These are phyloP conservation scores for Excoecaria cochinchinensis DNA, from an alignment of 345 rosid species.

Conservation along the genomic window DNA sequence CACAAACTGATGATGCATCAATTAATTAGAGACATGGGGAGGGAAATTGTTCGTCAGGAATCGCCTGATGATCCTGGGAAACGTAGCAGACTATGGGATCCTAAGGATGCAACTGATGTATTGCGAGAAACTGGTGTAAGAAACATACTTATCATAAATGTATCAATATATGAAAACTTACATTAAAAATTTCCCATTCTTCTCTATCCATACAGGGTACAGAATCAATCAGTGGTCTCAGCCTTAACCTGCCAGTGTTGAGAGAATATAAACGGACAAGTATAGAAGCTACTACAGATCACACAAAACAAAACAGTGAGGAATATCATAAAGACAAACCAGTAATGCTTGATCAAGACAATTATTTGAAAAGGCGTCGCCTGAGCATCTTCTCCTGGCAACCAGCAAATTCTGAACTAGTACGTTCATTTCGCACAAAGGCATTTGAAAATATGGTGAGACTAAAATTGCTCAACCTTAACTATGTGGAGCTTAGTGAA, in stretches of 20 bases:
- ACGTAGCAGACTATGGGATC: conserved; percentile 18
- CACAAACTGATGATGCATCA: conserved; percentile 19
- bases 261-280: conserved; percentile 7
- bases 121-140: conserved; percentile 11
- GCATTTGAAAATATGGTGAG: conserved; percentile 13
- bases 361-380: conserved; percentile 3
- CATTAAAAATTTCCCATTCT: background rate
- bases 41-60: conserved; percentile 19
- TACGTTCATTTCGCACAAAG: conserved; percentile 2
- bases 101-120: conserved; percentile 9
- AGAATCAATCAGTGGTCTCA: conserved; percentile 11
- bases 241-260: background rate
- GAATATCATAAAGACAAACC: background rate
- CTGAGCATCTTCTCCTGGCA: background rate
- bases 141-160: background rate
- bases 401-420: background rate
- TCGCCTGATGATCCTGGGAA: conserved; percentile 21
- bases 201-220: conserved; percentile 1
- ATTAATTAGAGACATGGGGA: conserved; percentile 23
- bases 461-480: conserved; percentile 14
- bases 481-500: background rate
- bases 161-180: background rate
- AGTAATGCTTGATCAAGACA: background rate
- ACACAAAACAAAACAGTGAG: background rate
- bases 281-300: background rate